Base-by-base conservation (phyloP, 129 eudicot genomes). In the Gnaphalium uliginosum region DNA sequence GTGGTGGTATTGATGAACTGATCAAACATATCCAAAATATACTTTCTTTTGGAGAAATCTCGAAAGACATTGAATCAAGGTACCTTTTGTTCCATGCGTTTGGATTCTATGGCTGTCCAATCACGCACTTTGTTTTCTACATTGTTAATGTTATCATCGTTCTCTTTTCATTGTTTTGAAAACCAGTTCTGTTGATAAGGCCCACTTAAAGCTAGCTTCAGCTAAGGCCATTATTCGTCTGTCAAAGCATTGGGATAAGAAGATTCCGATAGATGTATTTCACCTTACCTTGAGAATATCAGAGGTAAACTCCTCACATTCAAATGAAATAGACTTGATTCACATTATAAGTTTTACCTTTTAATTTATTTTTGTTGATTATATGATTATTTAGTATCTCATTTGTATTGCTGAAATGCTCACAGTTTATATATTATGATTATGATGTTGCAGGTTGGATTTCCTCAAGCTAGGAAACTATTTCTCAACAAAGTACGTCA, bases 221-320 rank as follows among this genome's bases (percentile, higher is more conserved):
- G 99, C 97, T 2, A 94, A 91, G 75, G 87, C 97, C 74, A 79
- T 94, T 76, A 93, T 91, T 77, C 97, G 99, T 78, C 82, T 94
- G 39, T 91, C 97, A 58, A 91, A 85, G 76, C 85, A 87, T 66
- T 94, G 99, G 99, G 97, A 94, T 65, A 88, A 89, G 66, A 89
- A 89, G 81, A 89, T 94, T 81, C 86, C 99, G 8, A 46, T 87
- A 73, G 87, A 89, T 66, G 72, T 91, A 66, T 84, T 91, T 82
- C 85, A 94, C 81, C 93, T 89, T 21, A 82, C 94, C 26, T 71
- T 94, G 79, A 86, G 91, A 76, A 89, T 90, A 63, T 86, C 87
- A 64, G 94, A 89, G 96, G 99, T 94, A 76, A 76, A 74, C 54
- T 74, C 70, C 57, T 76, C 71, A 66, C 66, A 39, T 66, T 54